Conservation (phyloP, 768 basidiomycete genomes). For the Mycena alexandri region DNA sequence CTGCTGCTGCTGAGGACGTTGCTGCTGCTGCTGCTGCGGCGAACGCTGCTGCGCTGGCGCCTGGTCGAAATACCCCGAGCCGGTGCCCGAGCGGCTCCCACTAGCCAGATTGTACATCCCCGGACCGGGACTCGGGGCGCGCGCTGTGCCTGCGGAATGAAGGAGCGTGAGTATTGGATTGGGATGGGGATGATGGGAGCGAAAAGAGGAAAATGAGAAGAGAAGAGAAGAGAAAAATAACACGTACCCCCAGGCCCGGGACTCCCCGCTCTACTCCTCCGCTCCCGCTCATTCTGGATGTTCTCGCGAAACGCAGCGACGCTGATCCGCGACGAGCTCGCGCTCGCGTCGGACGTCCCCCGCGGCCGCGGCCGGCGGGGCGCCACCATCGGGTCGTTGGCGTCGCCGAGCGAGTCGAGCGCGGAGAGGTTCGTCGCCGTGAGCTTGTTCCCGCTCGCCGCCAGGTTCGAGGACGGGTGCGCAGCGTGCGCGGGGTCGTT, state of each 20-base stretch:
- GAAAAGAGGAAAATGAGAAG: too few species aligned
- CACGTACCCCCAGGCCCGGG: slow-evolving; percentile 57
- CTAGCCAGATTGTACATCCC: slow-evolving; percentile 17
- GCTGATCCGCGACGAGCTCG: neutral
- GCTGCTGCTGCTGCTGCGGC: neutral
- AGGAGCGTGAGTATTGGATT: too few species aligned
- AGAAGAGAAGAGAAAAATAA: too few species aligned
- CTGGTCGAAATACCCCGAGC: too few species aligned
- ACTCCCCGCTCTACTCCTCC: slow-evolving; percentile 71
- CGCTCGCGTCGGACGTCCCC: slow-evolving; percentile 22
- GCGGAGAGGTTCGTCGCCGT: slow-evolving; percentile 19
- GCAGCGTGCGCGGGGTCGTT: too few species aligned
- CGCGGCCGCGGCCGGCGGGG: slow-evolving; percentile 25
- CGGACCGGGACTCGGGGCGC: slow-evolving; percentile 28
- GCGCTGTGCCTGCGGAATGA: neutral
- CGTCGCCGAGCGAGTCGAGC: neutral
- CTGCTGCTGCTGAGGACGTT: neutral
- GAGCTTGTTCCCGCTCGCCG: too few species aligned
- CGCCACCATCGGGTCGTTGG: neutral
- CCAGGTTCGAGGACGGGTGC: too few species aligned
- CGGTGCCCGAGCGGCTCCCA: slow-evolving; percentile 6
- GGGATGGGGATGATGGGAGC: too few species aligned
- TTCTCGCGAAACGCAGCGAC: slow-evolving; percentile 81
- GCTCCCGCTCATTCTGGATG: slow-evolving; percentile 68
- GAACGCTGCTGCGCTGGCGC: neutral